Base-by-base conservation (phyloP, 2,329 filamentous ascomycete species). In the Penicillium sp. region DNA sequence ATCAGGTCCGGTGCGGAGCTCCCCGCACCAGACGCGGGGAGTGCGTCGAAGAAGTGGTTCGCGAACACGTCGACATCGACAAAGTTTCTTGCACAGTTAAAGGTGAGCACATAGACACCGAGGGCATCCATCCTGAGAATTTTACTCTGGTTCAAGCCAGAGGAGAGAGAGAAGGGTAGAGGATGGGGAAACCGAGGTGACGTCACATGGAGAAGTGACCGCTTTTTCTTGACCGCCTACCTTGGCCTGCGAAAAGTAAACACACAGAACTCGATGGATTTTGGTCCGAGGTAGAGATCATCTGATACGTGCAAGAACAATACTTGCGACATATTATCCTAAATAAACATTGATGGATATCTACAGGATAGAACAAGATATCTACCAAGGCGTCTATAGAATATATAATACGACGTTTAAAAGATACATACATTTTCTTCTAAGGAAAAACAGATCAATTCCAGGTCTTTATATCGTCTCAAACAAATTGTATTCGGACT, bases 81-180 rank as follows among this genome's bases (percentile, higher is more conserved):
- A 9, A 85, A 75, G 52, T 81, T 81, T 64, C 90, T 89, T 32
- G 83, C 93, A 68, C 90, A 95, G 72, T 97, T 97, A 79, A 94
- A 96, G 11, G 92, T 96, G 52, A 96, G 75, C 60, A 96, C 82
- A 67, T 96, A 88, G 54, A 92, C 76, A 66, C 87, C 85, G 53
- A 95, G 79, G 58, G 80, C 76, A 40, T 81, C 79, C 71, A 76
- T 74, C 37, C 43, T 64, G 42, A 34, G 13, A 32, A 18, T 2
- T 2, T 2, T 2, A 34, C 37, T 38, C 38, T 48, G 40, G 35
- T 35, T 39, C n/a, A 16, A 38, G 38, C 16, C 22, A 38, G 35
- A 58, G 42, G 32, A 38, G 47, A 35, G 7, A 14, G 7, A 14
- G 18, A 16, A 32, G 10, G 18, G 26, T 20, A 34, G 20, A 40